A percentile compares a stretch with the other conserved stretches of the same genome.
Evolutionary conservation across 139 green algal genomes (phyloP).

Genomic region (Chlorella sp.): DNA sequence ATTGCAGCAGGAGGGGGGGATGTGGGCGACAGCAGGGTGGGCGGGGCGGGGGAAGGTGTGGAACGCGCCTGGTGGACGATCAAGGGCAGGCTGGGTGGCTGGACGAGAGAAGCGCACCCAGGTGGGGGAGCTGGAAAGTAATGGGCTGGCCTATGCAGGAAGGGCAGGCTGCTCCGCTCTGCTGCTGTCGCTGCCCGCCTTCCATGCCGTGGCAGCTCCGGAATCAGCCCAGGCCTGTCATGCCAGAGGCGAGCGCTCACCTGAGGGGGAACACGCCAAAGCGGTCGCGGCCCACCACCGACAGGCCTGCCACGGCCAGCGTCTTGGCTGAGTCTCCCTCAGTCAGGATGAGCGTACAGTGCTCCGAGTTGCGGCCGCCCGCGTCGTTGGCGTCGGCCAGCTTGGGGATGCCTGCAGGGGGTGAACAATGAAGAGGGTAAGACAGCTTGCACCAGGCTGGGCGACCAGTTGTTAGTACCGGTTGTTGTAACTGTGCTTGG

Average conservation of each 20-base stretch:
- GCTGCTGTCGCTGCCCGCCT: neutral
- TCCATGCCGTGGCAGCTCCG: no score
- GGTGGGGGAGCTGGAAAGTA: neutral
- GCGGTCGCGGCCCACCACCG: conserved; percentile 93
- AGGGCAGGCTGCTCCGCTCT: neutral
- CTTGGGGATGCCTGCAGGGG: conserved; percentile 91
- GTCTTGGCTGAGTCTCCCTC: conserved; percentile 98
- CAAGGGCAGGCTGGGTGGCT: neutral
- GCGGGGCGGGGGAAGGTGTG: neutral
- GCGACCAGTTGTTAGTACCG: neutral
- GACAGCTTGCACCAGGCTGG: neutral
- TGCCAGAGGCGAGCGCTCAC: conserved; percentile 29
- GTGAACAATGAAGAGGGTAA: neutral
- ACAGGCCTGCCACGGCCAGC: conserved; percentile 93
- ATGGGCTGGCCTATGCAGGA: neutral
- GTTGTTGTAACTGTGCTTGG: neutral
- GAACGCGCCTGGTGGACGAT: neutral
- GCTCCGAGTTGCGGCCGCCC: conserved; percentile 79
- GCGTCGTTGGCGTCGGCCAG: conserved; percentile 99
- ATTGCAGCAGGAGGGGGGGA: neutral
- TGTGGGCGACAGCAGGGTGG: neutral
- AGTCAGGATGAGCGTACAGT: conserved; percentile 99
- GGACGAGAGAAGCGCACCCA: neutral
- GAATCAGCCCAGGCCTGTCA: neutral
- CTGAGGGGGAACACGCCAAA: conserved; percentile 98